Evolutionary conservation across 345 rosid genomes (phyloP), one percentile per base, ranked within the genome.

Genomic region (Raphanus raphanistrum): DNA sequence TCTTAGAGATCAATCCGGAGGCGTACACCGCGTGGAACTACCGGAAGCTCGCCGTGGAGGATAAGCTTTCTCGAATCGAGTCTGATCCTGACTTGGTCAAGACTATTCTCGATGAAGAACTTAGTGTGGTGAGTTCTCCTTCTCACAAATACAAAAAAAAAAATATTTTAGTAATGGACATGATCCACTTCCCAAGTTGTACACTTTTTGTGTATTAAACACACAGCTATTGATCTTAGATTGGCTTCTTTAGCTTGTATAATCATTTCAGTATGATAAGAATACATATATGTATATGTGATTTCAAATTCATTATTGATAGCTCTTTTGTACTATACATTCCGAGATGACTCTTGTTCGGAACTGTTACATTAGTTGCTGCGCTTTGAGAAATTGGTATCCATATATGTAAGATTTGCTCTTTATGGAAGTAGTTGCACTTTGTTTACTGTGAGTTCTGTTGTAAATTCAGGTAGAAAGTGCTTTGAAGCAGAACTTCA

Each of bases 11-110:
- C 80, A 95, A 95, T 66, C 97, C 96, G 0, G 98, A 95, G 77
- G 85, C 82, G 0, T 89, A 92, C 86, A 95, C 97, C 1, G 94
- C 92, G 0, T 95, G 98, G 99, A 95, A 92, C 81, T 95, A 90
- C 52, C 74, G 97, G 55, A 92, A 92, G 76, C 97, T 92, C 15
- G 97, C 94, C 1, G 88, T 90, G n/a, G 85, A 90, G 74, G 84
- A 81, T 71, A 45, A 52, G 50, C 79, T 92, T 73, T 65, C 76
- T 6, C 77, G 70, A 38, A 76, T 82, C 15, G 85, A 70, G 5
- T 76, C 85, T 2, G 84, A 87, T 80, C 85, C 91, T 3, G 78
- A 79, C 48, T 67, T 83, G n/a, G 71, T 84, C 71, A 88, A 80
- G 58, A 80, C 89, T 5, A 73, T 90, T 83, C 82, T 90, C 33